These are phyloP conservation scores for Endoconidiophora laricicola DNA, from an alignment of 2,329 filamentous ascomycete genomes.

Conservation along the genomic window DNA sequence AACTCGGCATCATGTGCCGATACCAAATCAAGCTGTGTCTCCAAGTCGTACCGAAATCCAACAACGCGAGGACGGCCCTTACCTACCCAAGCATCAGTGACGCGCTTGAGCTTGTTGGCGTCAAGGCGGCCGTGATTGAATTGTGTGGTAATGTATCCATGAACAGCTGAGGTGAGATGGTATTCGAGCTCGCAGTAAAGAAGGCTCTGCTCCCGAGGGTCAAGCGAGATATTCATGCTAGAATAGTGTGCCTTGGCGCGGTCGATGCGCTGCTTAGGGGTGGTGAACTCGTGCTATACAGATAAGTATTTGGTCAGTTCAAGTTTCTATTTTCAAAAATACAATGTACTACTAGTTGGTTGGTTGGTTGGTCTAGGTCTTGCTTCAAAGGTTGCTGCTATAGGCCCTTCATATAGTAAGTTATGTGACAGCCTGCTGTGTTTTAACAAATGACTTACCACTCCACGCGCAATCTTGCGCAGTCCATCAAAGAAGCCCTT, in stretches of 20 bases:
- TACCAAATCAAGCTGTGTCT: slow-evolving; percentile 42
- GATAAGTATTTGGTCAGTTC: not conserved
- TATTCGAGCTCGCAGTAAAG: slow-evolving; percentile 44
- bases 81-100: slow-evolving; percentile 34
- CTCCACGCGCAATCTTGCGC: slow-evolving; percentile 36
- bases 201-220: slow-evolving; percentile 39
- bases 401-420: not conserved
- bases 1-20: slow-evolving; percentile 33
- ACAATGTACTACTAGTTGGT: not conserved
- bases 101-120: slow-evolving; percentile 32
- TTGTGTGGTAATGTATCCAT: slow-evolving; percentile 35
- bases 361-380: no score
- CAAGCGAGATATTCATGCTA: slow-evolving; percentile 31
- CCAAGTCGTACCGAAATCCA: slow-evolving; percentile 41
- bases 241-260: slow-evolving; percentile 11
- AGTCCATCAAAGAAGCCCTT: slow-evolving; percentile 30
- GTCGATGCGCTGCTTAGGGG: not conserved
- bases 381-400: not conserved
- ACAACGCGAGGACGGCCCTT: slow-evolving; percentile 37
- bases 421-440: no score
- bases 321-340: not conserved
- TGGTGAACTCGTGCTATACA: not conserved
- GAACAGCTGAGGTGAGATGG: slow-evolving; percentile 32
- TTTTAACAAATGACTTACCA: slow-evolving; percentile 24
- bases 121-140: slow-evolving; percentile 38